phyloP scores from a whole-genome alignment of 495 filamentous ascomycete genomes.

The Lichenothelia convexa region DNA sequence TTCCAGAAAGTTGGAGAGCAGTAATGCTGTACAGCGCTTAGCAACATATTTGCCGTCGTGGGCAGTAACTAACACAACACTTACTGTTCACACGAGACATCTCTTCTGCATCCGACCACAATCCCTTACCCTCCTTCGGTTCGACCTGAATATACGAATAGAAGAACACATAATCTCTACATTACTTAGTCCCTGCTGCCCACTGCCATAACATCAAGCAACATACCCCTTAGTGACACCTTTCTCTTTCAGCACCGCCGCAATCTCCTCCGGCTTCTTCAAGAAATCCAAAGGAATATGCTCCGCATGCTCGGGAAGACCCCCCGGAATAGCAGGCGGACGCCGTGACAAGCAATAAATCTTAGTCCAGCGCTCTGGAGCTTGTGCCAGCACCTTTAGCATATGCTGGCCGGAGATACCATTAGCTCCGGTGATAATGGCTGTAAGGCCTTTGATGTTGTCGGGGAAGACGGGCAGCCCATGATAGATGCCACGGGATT shows the following conservation, averaged over 20 bases:
- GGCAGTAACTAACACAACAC: conserved; percentile 5
- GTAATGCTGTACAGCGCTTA: not conserved
- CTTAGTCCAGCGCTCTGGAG: conserved; percentile 31
- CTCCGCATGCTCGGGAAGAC: conserved; percentile 21
- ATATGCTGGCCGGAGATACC: conserved; percentile 32
- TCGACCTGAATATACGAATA: conserved; percentile 33
- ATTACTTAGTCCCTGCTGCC: too few relatives aligned
- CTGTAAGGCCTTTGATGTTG: conserved; percentile 24
- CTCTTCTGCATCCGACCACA: conserved; percentile 30
- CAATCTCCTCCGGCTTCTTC: conserved; percentile 22
- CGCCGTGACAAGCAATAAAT: conserved; percentile 32
- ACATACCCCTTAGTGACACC: conserved; percentile 26
- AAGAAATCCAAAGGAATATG: conserved; percentile 32
- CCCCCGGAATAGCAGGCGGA: conserved; percentile 21
- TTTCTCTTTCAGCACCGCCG: conserved; percentile 18
- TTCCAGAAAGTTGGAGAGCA: conserved; percentile 30
- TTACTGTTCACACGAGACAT: conserved; percentile 25
- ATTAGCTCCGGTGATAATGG: conserved; percentile 35
- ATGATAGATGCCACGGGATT: conserved; percentile 25
- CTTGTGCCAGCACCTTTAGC: conserved; percentile 25
- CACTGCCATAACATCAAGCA: too few relatives aligned
- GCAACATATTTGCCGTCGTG: conserved; percentile 2
- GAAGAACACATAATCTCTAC: too few relatives aligned
- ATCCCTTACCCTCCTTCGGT: conserved; percentile 19
- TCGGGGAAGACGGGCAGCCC: conserved; percentile 28